Base-by-base conservation (phyloP, 2,329 filamentous ascomycete species). In the Fusarium sp. region DNA sequence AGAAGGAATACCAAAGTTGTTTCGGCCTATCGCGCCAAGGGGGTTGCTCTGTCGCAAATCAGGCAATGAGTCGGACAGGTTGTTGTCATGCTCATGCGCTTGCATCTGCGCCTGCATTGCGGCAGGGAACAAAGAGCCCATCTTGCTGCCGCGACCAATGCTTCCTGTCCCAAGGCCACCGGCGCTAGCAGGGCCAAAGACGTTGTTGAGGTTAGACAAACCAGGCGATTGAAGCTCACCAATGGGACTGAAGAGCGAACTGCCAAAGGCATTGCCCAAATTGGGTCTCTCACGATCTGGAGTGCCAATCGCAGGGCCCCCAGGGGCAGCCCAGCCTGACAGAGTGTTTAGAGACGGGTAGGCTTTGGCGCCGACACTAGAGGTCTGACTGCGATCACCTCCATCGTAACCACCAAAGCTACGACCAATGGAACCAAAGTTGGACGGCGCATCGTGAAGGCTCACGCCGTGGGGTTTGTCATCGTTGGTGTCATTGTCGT, bases 51-150 rank as follows among this genome's bases (percentile, higher is more conserved):
- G 85, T 48, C 87, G 84, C 52, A 87, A 76, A 59, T 90, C 86
- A 6, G 84, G 82, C 11, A 83, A 72, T 1, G 80, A 80, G 55
- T 89, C 87, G 32, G 81, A 79, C 44, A 87, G 68, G 54, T 72
- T 81, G 23, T 86, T 84, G 4, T 88, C 84, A 38, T 89, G 88
- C 11, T 94, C 90, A 27, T 88, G 83, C 4, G 78, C 78, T 57
- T 93, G 90, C 89, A 96, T 93, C 74, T 96, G 92, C 32, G 93
- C 91, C 76, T 97, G 93, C 90, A 96, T 93, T 5, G 90, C 88
- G 2, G 88, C 79, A 9, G 94, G 93, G 71, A 99, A 97, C 21
- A 99, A 80, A 2, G 92, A 93, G 3, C 91, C 90, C 35, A 97
- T 81, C 75, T 93, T 96, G 79, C 91, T 95, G 6, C 86, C 84